Percentiles rank a stretch among this genome's conserved stretches.
Conservation (phyloP, 116 monocot genomes). For the Posidonia oceanica region DNA sequence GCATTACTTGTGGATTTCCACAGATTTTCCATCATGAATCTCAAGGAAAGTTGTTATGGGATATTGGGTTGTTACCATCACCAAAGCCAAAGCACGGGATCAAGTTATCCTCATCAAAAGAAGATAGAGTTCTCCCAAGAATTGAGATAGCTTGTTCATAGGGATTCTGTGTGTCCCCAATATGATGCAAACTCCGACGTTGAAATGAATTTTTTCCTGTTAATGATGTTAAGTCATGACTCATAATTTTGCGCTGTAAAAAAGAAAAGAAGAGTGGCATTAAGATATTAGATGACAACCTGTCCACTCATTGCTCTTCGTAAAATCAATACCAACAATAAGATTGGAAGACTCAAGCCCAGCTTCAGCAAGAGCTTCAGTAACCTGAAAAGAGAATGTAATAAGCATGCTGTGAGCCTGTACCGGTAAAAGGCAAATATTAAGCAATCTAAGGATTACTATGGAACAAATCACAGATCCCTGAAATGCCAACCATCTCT, state of each 20-base stretch:
- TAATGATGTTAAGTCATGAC: not conserved
- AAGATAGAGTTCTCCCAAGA: constrained; percentile 44
- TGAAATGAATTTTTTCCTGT: constrained; percentile 52
- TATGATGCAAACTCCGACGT: constrained; percentile 25
- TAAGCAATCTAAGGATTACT: too few species aligned
- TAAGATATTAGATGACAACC: constrained; percentile 16
- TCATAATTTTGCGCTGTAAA: not conserved
- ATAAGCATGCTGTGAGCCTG: not conserved
- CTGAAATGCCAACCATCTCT: too few species aligned
- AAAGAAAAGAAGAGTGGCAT: not conserved
- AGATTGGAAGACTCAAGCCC: constrained; percentile 77
- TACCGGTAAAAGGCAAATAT: too few species aligned
- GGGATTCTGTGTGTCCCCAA: constrained; percentile 31
- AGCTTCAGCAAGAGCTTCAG: constrained; percentile 49
- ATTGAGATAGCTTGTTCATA: constrained; percentile 61
- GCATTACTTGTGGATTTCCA: not conserved
- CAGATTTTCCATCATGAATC: not conserved
- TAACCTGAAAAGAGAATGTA: constrained; percentile 23
- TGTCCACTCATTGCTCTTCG: constrained; percentile 83
- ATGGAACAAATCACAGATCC: too few species aligned
- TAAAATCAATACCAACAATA: constrained; percentile 73
- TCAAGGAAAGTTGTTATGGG: not conserved
- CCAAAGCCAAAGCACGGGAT: constrained; percentile 54
- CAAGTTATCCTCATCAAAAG: constrained; percentile 55
- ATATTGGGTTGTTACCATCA: constrained; percentile 25